A percentile compares a stretch with the other conserved stretches of the same genome.
Evolutionary conservation across 1,139 yeast species (phyloP).

Genomic region (Yamadazyma jaroonii): DNA sequence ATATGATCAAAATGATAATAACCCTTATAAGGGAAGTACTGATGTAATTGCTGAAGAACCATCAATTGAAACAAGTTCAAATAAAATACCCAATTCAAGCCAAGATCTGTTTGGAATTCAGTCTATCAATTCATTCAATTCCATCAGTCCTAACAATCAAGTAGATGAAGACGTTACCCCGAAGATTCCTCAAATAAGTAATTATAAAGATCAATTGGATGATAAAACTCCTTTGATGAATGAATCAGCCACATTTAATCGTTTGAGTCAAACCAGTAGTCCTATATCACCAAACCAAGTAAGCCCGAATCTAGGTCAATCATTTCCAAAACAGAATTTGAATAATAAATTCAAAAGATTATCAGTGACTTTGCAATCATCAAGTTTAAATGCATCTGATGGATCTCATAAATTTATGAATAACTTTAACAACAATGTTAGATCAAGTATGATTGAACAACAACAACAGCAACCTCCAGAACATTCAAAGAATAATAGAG

Average conservation of each 20-base stretch:
- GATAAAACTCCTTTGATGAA: slow-evolving; percentile 32
- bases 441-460: slow-evolving; percentile 8
- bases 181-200: slow-evolving; percentile 15
- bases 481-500: slow-evolving; percentile 10
- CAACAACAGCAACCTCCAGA: neutral
- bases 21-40: slow-evolving; percentile 5
- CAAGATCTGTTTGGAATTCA: slow-evolving; percentile 9
- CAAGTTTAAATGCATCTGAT: slow-evolving; percentile 27
- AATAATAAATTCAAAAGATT: slow-evolving; percentile 39
- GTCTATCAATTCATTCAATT: slow-evolving; percentile 8
- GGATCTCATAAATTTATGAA: slow-evolving; percentile 42
- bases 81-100: too few relatives aligned
- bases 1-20: slow-evolving; percentile 13
- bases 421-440: slow-evolving; percentile 39
- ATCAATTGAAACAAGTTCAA: too few relatives aligned
- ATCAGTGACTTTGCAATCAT: slow-evolving; percentile 37
- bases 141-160: neutral
- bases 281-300: slow-evolving; percentile 5
- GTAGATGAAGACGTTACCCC: slow-evolving; percentile 33
- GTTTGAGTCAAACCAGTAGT: slow-evolving; percentile 5
- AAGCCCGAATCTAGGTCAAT: slow-evolving; percentile 9
- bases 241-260: slow-evolving; percentile 9
- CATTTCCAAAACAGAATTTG: slow-evolving; percentile 35
- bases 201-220: slow-evolving; percentile 16
- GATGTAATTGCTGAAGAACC: slow-evolving; percentile 13